Evolutionary conservation across 1,284 basidiomycete genomes (phyloP), one percentile per base, ranked within the genome.

Genomic region (Moesziomyces globuligerus): DNA sequence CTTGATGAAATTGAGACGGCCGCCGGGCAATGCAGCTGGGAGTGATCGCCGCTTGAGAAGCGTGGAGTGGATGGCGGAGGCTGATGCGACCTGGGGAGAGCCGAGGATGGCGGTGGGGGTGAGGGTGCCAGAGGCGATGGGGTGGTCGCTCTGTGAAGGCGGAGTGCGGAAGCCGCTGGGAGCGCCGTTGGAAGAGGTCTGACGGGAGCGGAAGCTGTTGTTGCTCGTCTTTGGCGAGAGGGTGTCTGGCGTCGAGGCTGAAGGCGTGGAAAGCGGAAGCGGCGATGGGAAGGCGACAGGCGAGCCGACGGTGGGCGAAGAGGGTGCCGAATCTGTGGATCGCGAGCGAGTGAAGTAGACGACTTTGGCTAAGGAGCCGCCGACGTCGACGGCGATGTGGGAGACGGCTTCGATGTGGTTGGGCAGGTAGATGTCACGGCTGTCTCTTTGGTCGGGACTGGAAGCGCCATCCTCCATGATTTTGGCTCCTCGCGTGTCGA

Each of bases 321-420:
- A 42, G 6, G 56, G 53, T 23, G 52, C 10, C 18, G 71, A 53
- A 15, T 66, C 46, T 32, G 44, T 34, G 21, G 62, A 68, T 13
- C 62, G 62, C 15, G 70, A 62, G 21, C 67, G 90, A 52, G 91
- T 89, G 83, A 98, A 98, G 85, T 98, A 99, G 76, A 98, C 93
- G 55, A 99, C 92, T 84, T 99, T 99, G 64, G 95, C 95, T 13
- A 99, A 86, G 5, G 94, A 98, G 32, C 95, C 95, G 36, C 96
- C 95, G 78, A 98, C 77, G 46, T 82, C 80, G 18, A 82, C 68
- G 34, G 80, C 80, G 36, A 82, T 82, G 24, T 82, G 79, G 15
- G 78, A 80, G n/a, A 82, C 78, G 23, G 69, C 59, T 46, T 82
- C 80, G 49, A 76, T 59, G 43, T 81, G 76, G 47, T 82, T 82